Evolutionary conservation across 202 grass and related monocot genomes (phyloP).

Genomic region (Saccharum hybrid): DNA sequence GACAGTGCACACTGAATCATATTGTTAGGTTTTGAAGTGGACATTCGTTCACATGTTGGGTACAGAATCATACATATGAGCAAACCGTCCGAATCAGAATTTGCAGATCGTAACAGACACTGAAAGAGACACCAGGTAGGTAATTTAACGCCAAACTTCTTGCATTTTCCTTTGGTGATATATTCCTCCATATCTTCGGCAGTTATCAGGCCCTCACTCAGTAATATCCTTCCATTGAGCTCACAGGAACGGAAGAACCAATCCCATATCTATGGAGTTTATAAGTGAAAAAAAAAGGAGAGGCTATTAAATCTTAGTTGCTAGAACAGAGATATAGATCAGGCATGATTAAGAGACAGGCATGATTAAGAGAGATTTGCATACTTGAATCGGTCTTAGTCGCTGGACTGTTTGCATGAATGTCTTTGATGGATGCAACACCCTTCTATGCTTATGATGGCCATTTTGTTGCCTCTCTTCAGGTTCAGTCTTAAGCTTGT

Average conservation of each 20-base stretch:
- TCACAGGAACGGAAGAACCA: slow-evolving; percentile 97
- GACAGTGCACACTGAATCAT: neutral
- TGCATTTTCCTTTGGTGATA: slow-evolving; percentile 66
- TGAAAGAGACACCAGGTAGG: slow-evolving; percentile 88
- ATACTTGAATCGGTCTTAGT: slow-evolving; percentile 80
- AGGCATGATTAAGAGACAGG: no score
- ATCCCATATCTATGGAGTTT: slow-evolving; percentile 77
- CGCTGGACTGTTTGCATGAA: slow-evolving; percentile 68
- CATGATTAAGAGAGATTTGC: neutral
- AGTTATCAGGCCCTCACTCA: slow-evolving; percentile 71
- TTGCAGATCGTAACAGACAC: slow-evolving; percentile 80
- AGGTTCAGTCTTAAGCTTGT: slow-evolving; percentile 19
- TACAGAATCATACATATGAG: slow-evolving; percentile 66
- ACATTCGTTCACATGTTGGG: neutral
- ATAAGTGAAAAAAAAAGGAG: neutral
- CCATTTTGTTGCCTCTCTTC: slow-evolving; percentile 42
- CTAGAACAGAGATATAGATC: slow-evolving; percentile 1
- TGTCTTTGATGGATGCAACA: slow-evolving; percentile 53
- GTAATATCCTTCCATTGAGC: slow-evolving; percentile 81
- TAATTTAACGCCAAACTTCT: slow-evolving; percentile 73
- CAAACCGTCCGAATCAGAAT: slow-evolving; percentile 59
- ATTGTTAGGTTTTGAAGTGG: neutral
- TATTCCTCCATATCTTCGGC: slow-evolving; percentile 69
- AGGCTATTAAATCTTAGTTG: neutral
- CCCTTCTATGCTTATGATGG: slow-evolving; percentile 41